These are phyloP conservation scores for Blyttiomyces sp. DNA, from an alignment of 371 early-diverging fungal species.

Conservation along the genomic window DNA sequence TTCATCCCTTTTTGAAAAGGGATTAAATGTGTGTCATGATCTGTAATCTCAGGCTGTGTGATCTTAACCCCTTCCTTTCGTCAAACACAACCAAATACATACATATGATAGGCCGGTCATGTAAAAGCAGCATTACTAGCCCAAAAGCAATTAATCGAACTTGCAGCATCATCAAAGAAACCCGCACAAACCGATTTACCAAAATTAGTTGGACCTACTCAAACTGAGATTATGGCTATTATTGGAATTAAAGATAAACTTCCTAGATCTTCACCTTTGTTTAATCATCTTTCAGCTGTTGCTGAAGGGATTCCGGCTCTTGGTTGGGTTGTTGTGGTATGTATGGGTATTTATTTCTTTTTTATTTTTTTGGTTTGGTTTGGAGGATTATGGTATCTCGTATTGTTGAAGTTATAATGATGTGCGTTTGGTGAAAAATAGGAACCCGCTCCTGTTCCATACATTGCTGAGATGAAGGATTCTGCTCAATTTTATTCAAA, in stretches of 20 bases:
- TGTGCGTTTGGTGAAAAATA: not conserved
- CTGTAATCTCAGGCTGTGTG: too few relatives aligned
- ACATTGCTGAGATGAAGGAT: conserved; percentile 85
- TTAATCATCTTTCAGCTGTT: conserved; percentile 79
- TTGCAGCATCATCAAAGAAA: conserved; percentile 74
- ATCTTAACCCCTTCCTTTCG: too few relatives aligned
- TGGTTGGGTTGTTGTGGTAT: conserved; percentile 88
- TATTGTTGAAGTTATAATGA: not conserved
- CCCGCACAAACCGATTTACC: conserved; percentile 63
- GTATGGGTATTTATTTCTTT: conserved; percentile 25
- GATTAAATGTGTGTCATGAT: too few relatives aligned
- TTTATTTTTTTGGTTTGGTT: not conserved
- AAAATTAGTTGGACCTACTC: conserved; percentile 68
- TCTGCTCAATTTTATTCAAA: conserved; percentile 89
- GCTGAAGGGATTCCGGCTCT: conserved; percentile 87
- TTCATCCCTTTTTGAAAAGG: not conserved
- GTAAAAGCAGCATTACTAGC: too few relatives aligned
- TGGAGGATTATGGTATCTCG: not conserved
- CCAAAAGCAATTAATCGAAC: too few relatives aligned
- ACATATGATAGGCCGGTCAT: too few relatives aligned
- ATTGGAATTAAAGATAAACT: conserved; percentile 69
- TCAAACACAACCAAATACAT: too few relatives aligned
- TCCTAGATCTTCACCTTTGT: conserved; percentile 54
- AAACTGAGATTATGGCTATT: conserved; percentile 62
- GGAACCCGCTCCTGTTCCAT: conserved; percentile 67